phyloP scores from a whole-genome alignment of 768 basidiomycete species.

The Macrolepiota albuminosa region DNA sequence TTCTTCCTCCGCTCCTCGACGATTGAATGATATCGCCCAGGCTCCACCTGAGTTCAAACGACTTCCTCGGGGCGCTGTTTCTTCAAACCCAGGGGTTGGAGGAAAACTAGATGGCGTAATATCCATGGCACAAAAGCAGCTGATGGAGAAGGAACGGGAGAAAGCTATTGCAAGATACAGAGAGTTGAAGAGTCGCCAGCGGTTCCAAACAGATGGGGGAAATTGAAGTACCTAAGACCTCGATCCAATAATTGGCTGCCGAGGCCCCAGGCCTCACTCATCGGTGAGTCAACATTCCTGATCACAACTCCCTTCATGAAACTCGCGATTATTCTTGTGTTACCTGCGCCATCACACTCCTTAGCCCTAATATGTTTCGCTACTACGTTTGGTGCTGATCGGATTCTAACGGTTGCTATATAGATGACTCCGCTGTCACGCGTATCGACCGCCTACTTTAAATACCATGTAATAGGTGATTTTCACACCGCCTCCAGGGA shows the following conservation, averaged over 20 bases:
- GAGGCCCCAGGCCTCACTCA: not conserved
- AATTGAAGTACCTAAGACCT: not conserved
- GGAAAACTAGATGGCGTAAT: conserved; percentile 43
- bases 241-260: not conserved
- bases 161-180: conserved; percentile 64
- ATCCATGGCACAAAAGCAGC: conserved; percentile 69
- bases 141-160: conserved; percentile 76
- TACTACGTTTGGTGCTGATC: conserved; percentile 9
- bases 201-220: conserved; percentile 3
- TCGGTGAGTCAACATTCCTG: not conserved
- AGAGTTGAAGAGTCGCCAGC: conserved; percentile 55
- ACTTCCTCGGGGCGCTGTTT: conserved; percentile 15
- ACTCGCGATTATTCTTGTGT: not conserved
- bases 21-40: conserved; percentile 27
- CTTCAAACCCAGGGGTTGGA: conserved; percentile 9
- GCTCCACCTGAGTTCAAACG: conserved; percentile 24
- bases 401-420: not conserved
- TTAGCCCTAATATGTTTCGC: not conserved
- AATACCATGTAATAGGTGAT: not conserved
- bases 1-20: conserved; percentile 53
- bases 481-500: not conserved
- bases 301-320: not conserved
- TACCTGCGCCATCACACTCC: not conserved
- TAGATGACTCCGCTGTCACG: not conserved
- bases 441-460: not conserved